Evolutionary conservation across 1,139 yeast genomes (phyloP).

Genomic region (Geotrichum phurueaensis): DNA sequence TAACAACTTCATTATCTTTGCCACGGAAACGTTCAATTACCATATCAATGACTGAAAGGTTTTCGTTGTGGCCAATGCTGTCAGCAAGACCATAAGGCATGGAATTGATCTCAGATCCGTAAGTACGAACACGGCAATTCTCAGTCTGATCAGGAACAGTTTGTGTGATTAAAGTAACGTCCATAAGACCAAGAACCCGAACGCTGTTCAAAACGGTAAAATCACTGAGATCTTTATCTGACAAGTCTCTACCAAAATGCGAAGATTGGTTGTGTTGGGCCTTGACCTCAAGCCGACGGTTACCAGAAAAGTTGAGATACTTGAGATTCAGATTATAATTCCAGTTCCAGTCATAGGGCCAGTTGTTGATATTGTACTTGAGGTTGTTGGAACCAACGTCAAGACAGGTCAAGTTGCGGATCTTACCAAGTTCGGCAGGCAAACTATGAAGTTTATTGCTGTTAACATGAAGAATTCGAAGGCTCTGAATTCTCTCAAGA

Average conservation of each 20-base stretch:
- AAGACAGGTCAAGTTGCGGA: constrained; percentile 57
- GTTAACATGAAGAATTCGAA: constrained; percentile 64
- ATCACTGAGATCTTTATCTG: constrained; percentile 55
- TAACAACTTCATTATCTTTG: constrained; percentile 59
- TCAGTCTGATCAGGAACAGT: constrained; percentile 83
- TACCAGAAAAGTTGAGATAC: constrained; percentile 86
- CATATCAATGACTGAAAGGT: constrained; percentile 72
- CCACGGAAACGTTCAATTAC: constrained; percentile 87
- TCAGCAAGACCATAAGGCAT: constrained; percentile 92
- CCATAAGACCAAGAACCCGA: constrained; percentile 81
- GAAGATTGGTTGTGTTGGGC: constrained; percentile 45
- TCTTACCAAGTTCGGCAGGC: constrained; percentile 81
- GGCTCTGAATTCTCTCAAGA: constrained; percentile 52
- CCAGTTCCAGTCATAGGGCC: constrained; percentile 99
- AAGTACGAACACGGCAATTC: constrained; percentile 82
- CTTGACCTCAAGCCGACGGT: constrained; percentile 81
- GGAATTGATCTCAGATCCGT: constrained; percentile 74
- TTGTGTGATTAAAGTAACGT: constrained; percentile 80
- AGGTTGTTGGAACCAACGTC: constrained; percentile 91
- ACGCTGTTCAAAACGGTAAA: constrained; percentile 67
- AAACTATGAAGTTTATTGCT: constrained; percentile 80
- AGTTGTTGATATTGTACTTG: constrained; percentile 86
- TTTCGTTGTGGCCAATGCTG: constrained; percentile 62
- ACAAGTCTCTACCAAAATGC: constrained; percentile 31
- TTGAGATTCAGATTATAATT: constrained; percentile 69